Conservation (phyloP, 2,329 filamentous ascomycete genomes). For the Trichoderma cornu-damae region DNA sequence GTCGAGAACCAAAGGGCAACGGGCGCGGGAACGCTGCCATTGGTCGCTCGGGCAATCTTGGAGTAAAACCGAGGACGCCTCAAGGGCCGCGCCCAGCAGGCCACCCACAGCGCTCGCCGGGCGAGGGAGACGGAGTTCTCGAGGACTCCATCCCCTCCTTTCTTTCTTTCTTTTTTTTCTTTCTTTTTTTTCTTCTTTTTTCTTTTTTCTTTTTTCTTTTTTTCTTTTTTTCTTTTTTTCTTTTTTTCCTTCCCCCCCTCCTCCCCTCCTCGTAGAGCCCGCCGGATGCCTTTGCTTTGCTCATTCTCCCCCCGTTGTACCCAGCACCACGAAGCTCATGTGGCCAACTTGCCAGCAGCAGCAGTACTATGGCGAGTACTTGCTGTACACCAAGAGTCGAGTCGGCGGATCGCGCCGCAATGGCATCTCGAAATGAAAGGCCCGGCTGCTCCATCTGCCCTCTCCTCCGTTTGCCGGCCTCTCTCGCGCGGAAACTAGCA, state of each 20-base stretch:
- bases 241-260: too few relatives aligned
- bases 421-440: constrained; percentile 18
- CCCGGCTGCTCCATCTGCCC: constrained; percentile 14
- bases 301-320: neutral
- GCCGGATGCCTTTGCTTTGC: constrained; percentile 13
- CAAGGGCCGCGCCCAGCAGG: neutral
- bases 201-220: neutral
- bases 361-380: too few relatives aligned
- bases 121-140: neutral
- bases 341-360: neutral
- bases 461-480: constrained; percentile 10
- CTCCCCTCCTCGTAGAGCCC: constrained; percentile 4
- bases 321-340: neutral
- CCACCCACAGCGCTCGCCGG: neutral
- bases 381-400: too few relatives aligned
- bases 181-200: neutral
- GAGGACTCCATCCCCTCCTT: neutral
- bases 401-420: neutral
- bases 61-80: constrained; percentile 16
- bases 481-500: constrained; percentile 16
- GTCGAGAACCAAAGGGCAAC: constrained; percentile 15
- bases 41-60: constrained; percentile 13
- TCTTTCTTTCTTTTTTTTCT: neutral
- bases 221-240: neutral
- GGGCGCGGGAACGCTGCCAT: neutral